Evolutionary conservation across 129 eudicot species (phyloP), one percentile per base, ranked within the genome.

Genomic region (Helianthus tuberosus): DNA sequence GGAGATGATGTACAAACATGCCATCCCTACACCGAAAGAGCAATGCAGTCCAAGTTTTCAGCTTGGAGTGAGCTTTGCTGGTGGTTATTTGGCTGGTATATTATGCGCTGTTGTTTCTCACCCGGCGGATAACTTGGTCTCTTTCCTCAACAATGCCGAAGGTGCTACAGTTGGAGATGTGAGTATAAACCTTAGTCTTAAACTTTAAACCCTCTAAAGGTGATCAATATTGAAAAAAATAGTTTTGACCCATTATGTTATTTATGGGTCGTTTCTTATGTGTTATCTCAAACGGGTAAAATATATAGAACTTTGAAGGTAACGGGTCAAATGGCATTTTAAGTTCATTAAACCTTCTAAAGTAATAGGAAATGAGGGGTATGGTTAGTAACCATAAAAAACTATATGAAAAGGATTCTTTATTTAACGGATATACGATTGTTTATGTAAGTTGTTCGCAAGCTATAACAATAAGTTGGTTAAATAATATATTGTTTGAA

Each of bases 51-150:
- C 78, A n/a, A 23, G 72, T 43, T 27, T 76, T 27, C 95, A 91
- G 79, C 97, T 91, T 16, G 97, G 91, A 6, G 95, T 91, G 49
- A 91, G 97, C 82, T 91, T 88, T 76, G 89, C 88, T 8, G 90
- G 97, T 75, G 97, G 97, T 9, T 91, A 91, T 64, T 74, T 86
- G 48, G 97, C 95, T 20, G 97, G 95, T 41, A 77, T 91, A 48
- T 75, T 91, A 14, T 91, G 97, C 71, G 92, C 97, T 17, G 71
- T 88, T 15, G 95, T 91, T 1, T 91, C 97, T 48, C 95, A 91
- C 68, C 97, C 95, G 15, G 92, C 97, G 50, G 97, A 91, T 75
- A 91, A 91, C 79, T 64, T 91, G 57, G 97, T 88, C 46, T 91
- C 97, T 39, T 91, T 88, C 75, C 97, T 91, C 84, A 88, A 88